phyloP scores from a whole-genome alignment of 2,329 filamentous ascomycete genomes.

The Cladosporium austrohemisphaericum region DNA sequence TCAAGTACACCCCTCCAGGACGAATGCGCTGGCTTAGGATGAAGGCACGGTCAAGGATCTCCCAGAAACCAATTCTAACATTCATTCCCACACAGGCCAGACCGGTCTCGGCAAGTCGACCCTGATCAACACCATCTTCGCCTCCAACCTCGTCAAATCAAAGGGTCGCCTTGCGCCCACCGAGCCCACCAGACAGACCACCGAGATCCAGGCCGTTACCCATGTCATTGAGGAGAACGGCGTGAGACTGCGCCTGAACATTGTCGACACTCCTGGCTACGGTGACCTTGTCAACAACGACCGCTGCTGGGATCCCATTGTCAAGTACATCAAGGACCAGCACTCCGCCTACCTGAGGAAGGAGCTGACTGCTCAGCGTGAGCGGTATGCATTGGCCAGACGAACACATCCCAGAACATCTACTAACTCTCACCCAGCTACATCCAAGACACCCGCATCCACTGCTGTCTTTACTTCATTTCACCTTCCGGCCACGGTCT shows the following conservation, averaged over 20 bases:
- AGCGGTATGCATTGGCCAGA: conserved; percentile 51
- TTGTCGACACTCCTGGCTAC: conserved; percentile 97
- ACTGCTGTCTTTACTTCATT: conserved; percentile 99
- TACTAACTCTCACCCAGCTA: conserved; percentile 49
- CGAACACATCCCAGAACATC: too few relatives aligned
- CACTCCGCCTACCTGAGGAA: conserved; percentile 98
- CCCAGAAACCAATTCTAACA: too few relatives aligned
- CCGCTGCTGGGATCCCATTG: conserved; percentile 99
- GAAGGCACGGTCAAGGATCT: too few relatives aligned
- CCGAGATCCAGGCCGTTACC: conserved; percentile 95
- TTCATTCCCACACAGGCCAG: conserved; percentile 62
- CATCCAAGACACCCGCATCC: conserved; percentile 97
- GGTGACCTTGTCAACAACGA: conserved; percentile 99
- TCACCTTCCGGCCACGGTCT: conserved; percentile 96
- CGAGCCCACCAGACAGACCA: conserved; percentile 90
- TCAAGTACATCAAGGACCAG: conserved; percentile 99
- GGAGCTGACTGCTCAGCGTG: conserved; percentile 97
- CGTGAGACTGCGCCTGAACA: conserved; percentile 94
- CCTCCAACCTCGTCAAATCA: conserved; percentile 97
- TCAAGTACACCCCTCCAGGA: too few relatives aligned
- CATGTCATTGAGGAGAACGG: conserved; percentile 99
- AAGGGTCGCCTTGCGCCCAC: conserved; percentile 92
- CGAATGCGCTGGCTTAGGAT: too few relatives aligned
- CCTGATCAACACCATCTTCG: conserved; percentile 99
- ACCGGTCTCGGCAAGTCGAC: conserved; percentile 98